Conservation (phyloP, 2,329 filamentous ascomycete genomes). For the Westerdykella ornata region DNA sequence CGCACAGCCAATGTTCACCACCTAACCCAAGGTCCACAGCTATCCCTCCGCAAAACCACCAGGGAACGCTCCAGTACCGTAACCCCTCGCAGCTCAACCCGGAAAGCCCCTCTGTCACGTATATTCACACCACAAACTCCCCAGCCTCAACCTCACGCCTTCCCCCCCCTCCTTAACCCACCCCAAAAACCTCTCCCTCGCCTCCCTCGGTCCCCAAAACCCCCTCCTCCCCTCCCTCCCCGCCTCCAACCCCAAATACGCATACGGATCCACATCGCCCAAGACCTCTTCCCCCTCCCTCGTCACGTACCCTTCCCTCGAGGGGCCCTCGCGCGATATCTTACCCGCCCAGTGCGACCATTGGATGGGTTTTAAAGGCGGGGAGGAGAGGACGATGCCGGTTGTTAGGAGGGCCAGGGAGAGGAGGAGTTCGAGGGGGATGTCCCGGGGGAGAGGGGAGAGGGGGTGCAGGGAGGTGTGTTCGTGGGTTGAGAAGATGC, state of each 20-base stretch:
- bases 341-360: constrained; percentile 77
- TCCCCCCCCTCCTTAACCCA: constrained; percentile 44
- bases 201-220: constrained; percentile 81
- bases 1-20: no score
- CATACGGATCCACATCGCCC: constrained; percentile 69
- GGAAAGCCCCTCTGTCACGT: no score
- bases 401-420: constrained; percentile 74
- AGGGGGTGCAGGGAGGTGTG: constrained; percentile 64
- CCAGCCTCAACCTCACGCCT: constrained; percentile 9
- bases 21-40: no score
- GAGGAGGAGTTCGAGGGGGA: constrained; percentile 76
- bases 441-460: constrained; percentile 67
- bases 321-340: constrained; percentile 68
- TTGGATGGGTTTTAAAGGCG: constrained; percentile 74
- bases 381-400: constrained; percentile 72
- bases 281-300: constrained; percentile 62
- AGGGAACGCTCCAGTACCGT: no score
- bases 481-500: constrained; percentile 94
- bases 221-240: constrained; percentile 69
- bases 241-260: constrained; percentile 45
- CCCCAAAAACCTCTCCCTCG: constrained; percentile 81
- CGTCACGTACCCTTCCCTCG: constrained; percentile 49
- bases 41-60: no score
- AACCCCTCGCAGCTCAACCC: no score
- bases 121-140: no score